Evolutionary conservation across 805 yeast genomes (phyloP).

Genomic region (Yarrowia sp.): DNA sequence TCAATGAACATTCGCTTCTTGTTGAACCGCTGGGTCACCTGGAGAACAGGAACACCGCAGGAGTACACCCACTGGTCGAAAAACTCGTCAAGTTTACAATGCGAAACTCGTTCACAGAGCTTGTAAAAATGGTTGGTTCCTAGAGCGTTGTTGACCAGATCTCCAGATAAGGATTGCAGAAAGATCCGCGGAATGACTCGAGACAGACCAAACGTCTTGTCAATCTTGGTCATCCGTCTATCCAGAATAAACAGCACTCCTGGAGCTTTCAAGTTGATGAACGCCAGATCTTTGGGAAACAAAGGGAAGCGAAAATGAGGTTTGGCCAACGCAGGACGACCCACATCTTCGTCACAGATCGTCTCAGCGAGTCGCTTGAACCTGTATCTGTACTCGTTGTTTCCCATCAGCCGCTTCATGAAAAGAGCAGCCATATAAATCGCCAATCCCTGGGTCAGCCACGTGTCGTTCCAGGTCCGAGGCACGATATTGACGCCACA

Average conservation of each 20-base stretch:
- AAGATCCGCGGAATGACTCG: slow-evolving; percentile 91
- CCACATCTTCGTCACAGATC: slow-evolving; percentile 76
- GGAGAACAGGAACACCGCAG: slow-evolving; percentile 85
- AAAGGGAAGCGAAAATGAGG: slow-evolving; percentile 74
- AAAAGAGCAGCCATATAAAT: slow-evolving; percentile 81
- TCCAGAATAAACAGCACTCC: slow-evolving; percentile 83
- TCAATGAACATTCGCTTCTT: slow-evolving; percentile 93
- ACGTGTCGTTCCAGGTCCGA: slow-evolving; percentile 73
- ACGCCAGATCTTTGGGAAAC: slow-evolving; percentile 64
- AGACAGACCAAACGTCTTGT: slow-evolving; percentile 88
- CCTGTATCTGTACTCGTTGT: slow-evolving; percentile 77
- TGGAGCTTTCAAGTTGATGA: slow-evolving; percentile 82
- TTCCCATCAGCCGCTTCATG: slow-evolving; percentile 74
- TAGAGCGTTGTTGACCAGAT: slow-evolving; percentile 74
- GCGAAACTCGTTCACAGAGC: slow-evolving; percentile 94
- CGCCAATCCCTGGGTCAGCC: slow-evolving; percentile 90
- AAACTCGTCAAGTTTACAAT: slow-evolving; percentile 78
- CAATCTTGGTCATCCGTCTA: slow-evolving; percentile 93
- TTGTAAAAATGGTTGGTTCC: slow-evolving; percentile 87
- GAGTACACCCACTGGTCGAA: slow-evolving; percentile 94
- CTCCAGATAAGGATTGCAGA: slow-evolving; percentile 95
- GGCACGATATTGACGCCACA: slow-evolving; percentile 92
- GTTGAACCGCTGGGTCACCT: slow-evolving; percentile 90
- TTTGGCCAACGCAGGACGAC: slow-evolving; percentile 75
- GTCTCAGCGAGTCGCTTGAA: slow-evolving; percentile 69